These are phyloP conservation scores for Dimocarpus longan DNA, from an alignment of 345 rosid species.

Conservation along the genomic window DNA sequence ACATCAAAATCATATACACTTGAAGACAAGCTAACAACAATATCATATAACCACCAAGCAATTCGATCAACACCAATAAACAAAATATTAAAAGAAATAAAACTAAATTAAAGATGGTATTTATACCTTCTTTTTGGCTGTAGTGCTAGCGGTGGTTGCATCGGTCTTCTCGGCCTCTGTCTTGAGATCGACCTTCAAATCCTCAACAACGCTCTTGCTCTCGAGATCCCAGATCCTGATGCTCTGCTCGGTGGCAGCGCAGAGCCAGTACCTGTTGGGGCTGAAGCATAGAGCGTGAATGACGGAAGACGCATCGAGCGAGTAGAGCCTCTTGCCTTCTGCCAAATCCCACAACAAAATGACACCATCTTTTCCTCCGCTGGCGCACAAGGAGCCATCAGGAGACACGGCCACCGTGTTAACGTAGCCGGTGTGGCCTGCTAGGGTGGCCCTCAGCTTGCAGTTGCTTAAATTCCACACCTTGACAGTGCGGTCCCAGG, in stretches of 20 bases:
- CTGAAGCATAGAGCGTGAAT: conserved; percentile 89
- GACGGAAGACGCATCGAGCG: conserved; percentile 76
- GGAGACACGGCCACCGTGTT: conserved; percentile 96
- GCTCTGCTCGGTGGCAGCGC: conserved; percentile 92
- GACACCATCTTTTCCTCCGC: conserved; percentile 95
- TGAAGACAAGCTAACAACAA: neutral
- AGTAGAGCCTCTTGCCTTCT: conserved; percentile 90
- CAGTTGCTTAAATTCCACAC: conserved; percentile 97
- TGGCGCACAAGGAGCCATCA: conserved; percentile 90
- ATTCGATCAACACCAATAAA: neutral
- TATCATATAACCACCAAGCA: neutral
- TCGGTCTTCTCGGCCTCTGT: conserved; percentile 83
- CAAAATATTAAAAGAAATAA: neutral
- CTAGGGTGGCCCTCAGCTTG: conserved; percentile 70
- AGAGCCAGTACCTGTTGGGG: conserved; percentile 98
- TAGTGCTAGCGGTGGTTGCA: conserved; percentile 35
- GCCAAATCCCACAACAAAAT: conserved; percentile 96
- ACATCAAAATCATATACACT: neutral
- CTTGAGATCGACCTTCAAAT: conserved; percentile 94
- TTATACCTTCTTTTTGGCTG: conserved; percentile 66
- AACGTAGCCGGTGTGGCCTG: conserved; percentile 82
- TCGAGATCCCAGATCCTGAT: conserved; percentile 99
- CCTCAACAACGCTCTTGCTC: conserved; percentile 94
- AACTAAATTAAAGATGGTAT: neutral
- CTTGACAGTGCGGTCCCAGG: conserved; percentile 86